Evolutionary conservation across 1,284 basidiomycete species (phyloP), one percentile per base, ranked within the genome.

Genomic region (Leucoagaricus sp.): DNA sequence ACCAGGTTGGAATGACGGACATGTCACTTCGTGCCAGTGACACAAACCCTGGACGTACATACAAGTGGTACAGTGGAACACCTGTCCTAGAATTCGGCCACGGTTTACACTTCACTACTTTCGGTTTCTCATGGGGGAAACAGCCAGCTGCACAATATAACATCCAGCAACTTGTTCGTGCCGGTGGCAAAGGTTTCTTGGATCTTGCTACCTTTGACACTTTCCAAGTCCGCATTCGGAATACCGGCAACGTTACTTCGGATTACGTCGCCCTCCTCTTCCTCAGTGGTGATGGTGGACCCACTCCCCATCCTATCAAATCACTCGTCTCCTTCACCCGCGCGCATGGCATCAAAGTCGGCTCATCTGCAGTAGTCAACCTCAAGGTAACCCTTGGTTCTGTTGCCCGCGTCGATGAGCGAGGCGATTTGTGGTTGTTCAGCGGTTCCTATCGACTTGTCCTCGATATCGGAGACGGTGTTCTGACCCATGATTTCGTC

Each of bases 221-320:
- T 10, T 80, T 84, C 69, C 58, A 68, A 17, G 74, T 83, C 26
- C 64, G 65, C 12, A 75, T 84, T 34, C 75, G 63, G 57, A 85
- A 84, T 67, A 76, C 75, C 0, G 82, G 82, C 25, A 69, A 69
- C 40, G 66, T 71, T n/a, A 66, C 75, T 1, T 84, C 81, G 4
- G 82, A 85, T 67, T 84, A 81, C 61, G 80, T 81, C 34, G 75
- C 79, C n/a, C 72, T 84, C 45, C 68, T 83, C 8, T 84, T 84
- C 67, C 66, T 77, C 57, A 78, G 72, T 54, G 75, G 78, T 28
- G 72, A 71, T 25, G 76, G 72, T 25, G 82, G 82, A 2, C 80
- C 81, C 2, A 65, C 74, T 19, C 82, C 82, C 3, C 73, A 73
- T 47, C 81, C 81, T 23, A 78, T 79, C 56, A 83, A 84, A 67